Conservation (phyloP, 2,329 filamentous ascomycete genomes). For the Epichloe elymi region DNA sequence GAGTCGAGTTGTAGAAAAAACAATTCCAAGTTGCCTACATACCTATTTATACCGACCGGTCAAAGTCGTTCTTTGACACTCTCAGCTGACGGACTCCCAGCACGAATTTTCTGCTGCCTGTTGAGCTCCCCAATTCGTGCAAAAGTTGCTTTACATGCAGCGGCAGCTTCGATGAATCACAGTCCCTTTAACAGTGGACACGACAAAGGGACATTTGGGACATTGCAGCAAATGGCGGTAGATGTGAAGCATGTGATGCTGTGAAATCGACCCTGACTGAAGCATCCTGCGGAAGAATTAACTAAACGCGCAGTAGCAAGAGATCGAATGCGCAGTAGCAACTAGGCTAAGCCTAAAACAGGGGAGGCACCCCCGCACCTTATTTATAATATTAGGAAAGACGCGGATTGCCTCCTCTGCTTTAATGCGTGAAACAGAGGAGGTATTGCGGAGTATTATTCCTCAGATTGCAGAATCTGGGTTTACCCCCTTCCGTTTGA, state of each 20-base stretch:
- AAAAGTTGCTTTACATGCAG: background rate
- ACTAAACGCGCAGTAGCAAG: too few species aligned
- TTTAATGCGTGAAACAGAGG: too few species aligned
- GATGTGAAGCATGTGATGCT: background rate
- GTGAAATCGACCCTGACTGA: background rate
- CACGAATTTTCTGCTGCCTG: background rate
- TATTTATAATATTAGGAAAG: too few species aligned
- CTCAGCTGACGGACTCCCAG: background rate
- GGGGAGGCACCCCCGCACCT: too few species aligned
- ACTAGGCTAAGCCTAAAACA: too few species aligned
- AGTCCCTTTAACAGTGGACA: background rate
- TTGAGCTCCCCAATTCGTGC: background rate
- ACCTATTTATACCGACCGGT: background rate
- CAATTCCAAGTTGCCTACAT: too few species aligned
- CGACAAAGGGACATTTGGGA: background rate
- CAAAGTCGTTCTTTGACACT: background rate
- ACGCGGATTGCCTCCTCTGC: too few species aligned
- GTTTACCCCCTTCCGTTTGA: too few species aligned
- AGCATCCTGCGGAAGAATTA: too few species aligned
- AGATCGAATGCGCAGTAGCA: too few species aligned
- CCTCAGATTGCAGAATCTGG: too few species aligned
- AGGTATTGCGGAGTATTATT: too few species aligned
- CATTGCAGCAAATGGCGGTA: background rate
- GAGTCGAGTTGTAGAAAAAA: background rate
- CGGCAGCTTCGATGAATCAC: background rate